Percentiles rank a stretch among this genome's conserved stretches.
phyloP scores from a whole-genome alignment of 257 asterid species.

The Solanum boliviense region DNA sequence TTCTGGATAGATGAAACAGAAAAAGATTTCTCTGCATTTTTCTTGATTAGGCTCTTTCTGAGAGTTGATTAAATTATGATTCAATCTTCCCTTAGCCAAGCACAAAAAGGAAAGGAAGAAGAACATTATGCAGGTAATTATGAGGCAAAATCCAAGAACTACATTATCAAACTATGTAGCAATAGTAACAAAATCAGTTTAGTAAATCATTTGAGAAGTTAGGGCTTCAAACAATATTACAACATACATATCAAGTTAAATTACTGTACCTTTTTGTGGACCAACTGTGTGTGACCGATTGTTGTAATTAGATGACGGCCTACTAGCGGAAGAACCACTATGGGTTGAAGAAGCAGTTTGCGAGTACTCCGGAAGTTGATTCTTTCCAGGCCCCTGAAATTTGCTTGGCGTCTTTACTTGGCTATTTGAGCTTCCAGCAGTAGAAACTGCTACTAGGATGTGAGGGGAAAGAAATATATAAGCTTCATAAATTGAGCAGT shows the following conservation, averaged over 20 bases:
- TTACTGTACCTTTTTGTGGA: constrained; percentile 48
- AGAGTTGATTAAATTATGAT: background rate
- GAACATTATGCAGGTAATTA: background rate
- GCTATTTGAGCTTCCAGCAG: constrained; percentile 25
- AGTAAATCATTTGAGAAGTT: background rate
- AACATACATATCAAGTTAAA: background rate
- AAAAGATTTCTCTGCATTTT: background rate
- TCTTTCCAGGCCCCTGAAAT: constrained; percentile 40
- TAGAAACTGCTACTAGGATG: constrained; percentile 21
- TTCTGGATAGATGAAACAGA: background rate
- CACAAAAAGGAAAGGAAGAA: background rate
- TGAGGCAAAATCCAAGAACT: background rate
- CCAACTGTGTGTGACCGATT: constrained; percentile 54
- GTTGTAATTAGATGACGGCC: constrained; percentile 71
- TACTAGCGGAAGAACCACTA: constrained; percentile 38
- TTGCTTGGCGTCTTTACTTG: constrained; percentile 37
- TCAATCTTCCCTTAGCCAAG: background rate
- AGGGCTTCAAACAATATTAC: background rate
- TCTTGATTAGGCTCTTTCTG: background rate
- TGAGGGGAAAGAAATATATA: constrained; percentile 1
- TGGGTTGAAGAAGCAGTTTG: constrained; percentile 32
- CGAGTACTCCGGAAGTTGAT: constrained; percentile 34
- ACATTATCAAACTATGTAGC: background rate
- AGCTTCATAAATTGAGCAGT: background rate
- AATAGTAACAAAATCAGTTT: background rate